Evolutionary conservation across 352 stramenopile species (phyloP), one percentile per base, ranked within the genome.

Genomic region (Globisporangium viniferum): DNA sequence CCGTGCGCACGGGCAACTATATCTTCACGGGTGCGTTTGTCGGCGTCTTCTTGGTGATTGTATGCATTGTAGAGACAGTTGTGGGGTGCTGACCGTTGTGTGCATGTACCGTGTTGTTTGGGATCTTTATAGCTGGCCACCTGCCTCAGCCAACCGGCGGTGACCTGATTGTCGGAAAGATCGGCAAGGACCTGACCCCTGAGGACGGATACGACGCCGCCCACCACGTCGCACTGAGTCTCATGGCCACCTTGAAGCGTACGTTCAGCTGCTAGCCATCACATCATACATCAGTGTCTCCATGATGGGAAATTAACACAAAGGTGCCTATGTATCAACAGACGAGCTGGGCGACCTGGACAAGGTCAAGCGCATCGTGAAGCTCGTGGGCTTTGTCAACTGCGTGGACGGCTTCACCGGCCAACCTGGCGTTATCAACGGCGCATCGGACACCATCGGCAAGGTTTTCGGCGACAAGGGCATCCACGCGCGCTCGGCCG

Each of bases 351-450:
- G 88, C 20, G 89, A 98, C 72, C 77, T 98, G 15, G 91, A 97
- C 76, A 70, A 84, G n/a, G 79, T 98, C 62, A 92, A 85, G 71
- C 80, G 90, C 64, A 81, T 98, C 56, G 91, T 98, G 49, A 98
- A 98, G 82, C 72, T 98, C 53, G 87, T 94, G 51, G 94, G 94
- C 41, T 98, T 98, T 76, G 93, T 98, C 12, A 96, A 97, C 75
- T 98, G 90, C 68, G 76, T 88, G 33, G 82, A 95, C 63, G 85
- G 84, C 57, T 98, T 97, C 77, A 71, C 77, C 14, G 73, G 82
- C 53, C 93, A 98, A 74, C 90, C 93, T 8, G 69, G 75, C 12
- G 94, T 98, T 0, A 92, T 98, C 70, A 98, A 98, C 80, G 95
- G 95, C 51, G 90, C 86, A 27, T 97, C 88, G 14, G 93, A 99